Evolutionary conservation across 257 asterid species (phyloP).

Genomic region (Solanum gandarillasii): DNA sequence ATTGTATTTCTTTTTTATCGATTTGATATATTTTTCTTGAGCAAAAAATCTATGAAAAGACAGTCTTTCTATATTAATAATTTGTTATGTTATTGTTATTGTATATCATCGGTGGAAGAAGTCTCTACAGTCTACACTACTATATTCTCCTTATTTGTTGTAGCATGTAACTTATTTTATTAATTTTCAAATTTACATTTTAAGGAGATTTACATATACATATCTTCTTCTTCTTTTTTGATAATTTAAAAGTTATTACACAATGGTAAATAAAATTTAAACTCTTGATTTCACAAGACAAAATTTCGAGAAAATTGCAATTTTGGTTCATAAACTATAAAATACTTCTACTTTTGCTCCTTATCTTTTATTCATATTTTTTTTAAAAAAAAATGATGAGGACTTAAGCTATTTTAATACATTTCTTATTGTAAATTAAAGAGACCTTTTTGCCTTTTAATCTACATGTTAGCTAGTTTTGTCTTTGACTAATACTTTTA

Average conservation of each 20-base stretch:
- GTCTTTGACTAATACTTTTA: background rate
- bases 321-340: background rate
- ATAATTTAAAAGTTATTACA: background rate
- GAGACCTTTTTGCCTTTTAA: background rate
- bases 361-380: background rate
- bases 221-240: background rate
- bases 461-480: background rate
- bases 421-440: background rate
- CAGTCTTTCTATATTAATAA: background rate
- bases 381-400: background rate
- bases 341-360: background rate
- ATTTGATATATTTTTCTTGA: background rate
- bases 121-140: background rate
- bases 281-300: background rate
- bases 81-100: background rate
- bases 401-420: background rate
- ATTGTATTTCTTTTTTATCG: accelerated
- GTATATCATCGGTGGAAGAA: background rate
- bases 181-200: background rate
- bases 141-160: background rate
- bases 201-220: background rate
- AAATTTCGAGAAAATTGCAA: background rate
- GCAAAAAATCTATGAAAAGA: accelerated
- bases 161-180: background rate
- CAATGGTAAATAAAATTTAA: background rate